Base-by-base conservation (phyloP, 257 asterid species). In the Solanum paucissectum region DNA sequence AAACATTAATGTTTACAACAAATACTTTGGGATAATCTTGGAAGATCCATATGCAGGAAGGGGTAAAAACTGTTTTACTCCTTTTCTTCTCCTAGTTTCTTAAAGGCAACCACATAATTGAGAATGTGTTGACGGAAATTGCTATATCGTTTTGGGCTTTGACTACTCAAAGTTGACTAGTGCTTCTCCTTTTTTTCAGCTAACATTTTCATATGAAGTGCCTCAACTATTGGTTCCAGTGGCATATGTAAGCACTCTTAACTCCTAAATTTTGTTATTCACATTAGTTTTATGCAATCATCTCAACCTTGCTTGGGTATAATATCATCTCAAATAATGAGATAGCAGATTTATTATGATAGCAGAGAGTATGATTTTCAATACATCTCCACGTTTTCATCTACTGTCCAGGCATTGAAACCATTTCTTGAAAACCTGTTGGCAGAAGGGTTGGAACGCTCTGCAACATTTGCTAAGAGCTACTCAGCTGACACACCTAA, bases 201-300 rank as follows among this genome's bases (percentile, higher is more conserved):
- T 96, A 23, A 95, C 98, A 4, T 94, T 94, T 88, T 96, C 99
- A 25, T 95, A 94, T 87, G 99, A 96, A 94, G 96, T 95, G 77
- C 98, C 98, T 86, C 96, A 90, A 90, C 90, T 95, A 89, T 92
- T 97, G 92, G 86, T 76, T 89, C 99, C 99, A 74, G 98, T 97
- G 91, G 96, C 98, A 88, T 93, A 98, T 49, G 98, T 95, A 91
- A 92, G 98, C 89, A 71, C 83, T 81, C 83, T 25, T 87, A 87
- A 46, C 71, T 52, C 27, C 34, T 2, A 72, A 12, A 12, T 49
- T 7, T 12, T 23, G 58, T 64, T 23, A 20, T 23, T 84, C 60
- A 64, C 79, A 36, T 37, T 25, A 36, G 62, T 36, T 58, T 58
- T 79, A 27, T 25, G n/a, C 84, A 77, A 40, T 79, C 12, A 58